Evolutionary conservation across 257 asterid species (phyloP).

Genomic region (Dorcoceras hygrometricum): DNA sequence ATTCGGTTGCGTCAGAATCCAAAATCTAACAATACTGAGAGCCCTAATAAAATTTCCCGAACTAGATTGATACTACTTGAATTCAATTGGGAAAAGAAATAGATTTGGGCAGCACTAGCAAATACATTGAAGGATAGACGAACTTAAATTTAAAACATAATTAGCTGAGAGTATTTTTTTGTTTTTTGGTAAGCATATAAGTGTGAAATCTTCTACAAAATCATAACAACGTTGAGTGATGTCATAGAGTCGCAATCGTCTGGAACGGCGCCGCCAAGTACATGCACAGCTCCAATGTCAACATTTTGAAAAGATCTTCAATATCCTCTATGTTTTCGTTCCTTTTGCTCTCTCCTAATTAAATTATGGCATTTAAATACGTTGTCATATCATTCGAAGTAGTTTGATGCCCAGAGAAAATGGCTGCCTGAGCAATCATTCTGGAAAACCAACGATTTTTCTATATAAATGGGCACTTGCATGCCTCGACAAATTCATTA

Average conservation of each 20-base stretch:
- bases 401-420: not conserved
- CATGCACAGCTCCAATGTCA: slow-evolving; percentile 24
- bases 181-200: not conserved
- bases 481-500: not conserved
- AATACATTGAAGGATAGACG: too few species aligned
- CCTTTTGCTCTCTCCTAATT: not conserved
- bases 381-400: slow-evolving; percentile 27
- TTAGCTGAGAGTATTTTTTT: too few species aligned
- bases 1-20: too few species aligned
- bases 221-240: slow-evolving; percentile 27
- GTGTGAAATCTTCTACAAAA: not conserved
- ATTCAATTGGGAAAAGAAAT: too few species aligned
- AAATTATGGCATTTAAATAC: not conserved
- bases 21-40: too few species aligned
- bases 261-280: slow-evolving; percentile 57
- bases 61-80: too few species aligned
- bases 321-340: not conserved
- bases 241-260: slow-evolving; percentile 37
- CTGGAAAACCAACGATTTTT: not conserved
- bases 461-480: slow-evolving; percentile 31
- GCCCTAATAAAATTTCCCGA: too few species aligned
- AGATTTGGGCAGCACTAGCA: too few species aligned
- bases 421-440: slow-evolving; percentile 42
- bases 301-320: slow-evolving; percentile 1
- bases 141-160: too few species aligned